Percentiles rank a stretch among this genome's conserved stretches.
Conservation (phyloP, 805 yeast genomes). For the Candida bentonensis region DNA sequence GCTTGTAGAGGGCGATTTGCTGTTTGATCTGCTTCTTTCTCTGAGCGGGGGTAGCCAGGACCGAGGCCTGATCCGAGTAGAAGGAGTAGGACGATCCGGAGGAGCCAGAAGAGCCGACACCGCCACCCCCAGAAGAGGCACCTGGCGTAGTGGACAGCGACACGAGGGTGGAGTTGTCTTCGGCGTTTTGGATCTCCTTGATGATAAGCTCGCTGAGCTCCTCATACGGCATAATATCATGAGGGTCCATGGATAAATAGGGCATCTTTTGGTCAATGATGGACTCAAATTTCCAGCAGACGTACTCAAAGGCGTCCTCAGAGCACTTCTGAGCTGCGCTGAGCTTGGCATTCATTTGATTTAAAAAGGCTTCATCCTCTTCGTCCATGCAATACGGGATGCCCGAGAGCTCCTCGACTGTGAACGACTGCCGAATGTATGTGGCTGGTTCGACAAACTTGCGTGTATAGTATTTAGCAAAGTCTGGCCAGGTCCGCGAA, state of each 20-base stretch:
- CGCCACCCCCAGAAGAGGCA: constrained; percentile 6
- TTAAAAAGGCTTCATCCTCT: constrained; percentile 57
- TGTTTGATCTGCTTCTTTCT: constrained; percentile 12
- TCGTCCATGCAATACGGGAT: constrained; percentile 85
- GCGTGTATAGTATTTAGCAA: constrained; percentile 53
- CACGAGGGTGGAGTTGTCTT: constrained; percentile 35
- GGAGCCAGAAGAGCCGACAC: neutral
- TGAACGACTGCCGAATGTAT: constrained; percentile 80
- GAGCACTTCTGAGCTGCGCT: constrained; percentile 29
- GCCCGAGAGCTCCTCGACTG: constrained; percentile 90
- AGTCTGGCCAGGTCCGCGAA: constrained; percentile 65
- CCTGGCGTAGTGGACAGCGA: constrained; percentile 11
- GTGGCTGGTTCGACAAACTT: constrained; percentile 57
- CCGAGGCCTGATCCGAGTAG: constrained; percentile 10
- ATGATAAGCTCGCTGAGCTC: constrained; percentile 44
- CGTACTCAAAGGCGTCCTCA: constrained; percentile 76
- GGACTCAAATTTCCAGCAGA: constrained; percentile 61
- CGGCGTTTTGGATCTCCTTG: constrained; percentile 28
- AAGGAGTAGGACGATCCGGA: neutral
- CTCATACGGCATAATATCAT: constrained; percentile 52
- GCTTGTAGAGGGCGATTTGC: constrained; percentile 14
- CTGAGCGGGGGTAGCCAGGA: constrained; percentile 12
- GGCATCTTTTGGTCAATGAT: constrained; percentile 76
- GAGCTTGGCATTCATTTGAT: constrained; percentile 26
- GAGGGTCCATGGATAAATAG: constrained; percentile 71